These are phyloP conservation scores for Colletotrichum simmondsii DNA, from an alignment of 2,329 filamentous ascomycete genomes.

Conservation along the genomic window DNA sequence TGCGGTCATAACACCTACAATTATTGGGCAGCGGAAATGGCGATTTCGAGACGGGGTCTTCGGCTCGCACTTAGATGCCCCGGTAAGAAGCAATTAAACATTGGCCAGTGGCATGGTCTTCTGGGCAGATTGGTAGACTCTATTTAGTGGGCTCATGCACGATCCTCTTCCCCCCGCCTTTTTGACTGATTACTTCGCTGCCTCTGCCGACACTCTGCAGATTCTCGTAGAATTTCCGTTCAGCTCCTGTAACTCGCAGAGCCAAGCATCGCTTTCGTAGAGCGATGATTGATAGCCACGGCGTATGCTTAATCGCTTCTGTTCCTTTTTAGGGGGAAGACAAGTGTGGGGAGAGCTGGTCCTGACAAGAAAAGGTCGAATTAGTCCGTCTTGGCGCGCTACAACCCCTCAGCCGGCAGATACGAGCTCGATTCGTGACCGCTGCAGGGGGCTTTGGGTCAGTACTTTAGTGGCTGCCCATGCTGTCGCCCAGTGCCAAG, in stretches of 20 bases:
- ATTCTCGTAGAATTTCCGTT: background rate
- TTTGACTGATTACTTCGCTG: background rate
- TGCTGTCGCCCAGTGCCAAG: background rate
- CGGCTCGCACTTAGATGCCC: background rate
- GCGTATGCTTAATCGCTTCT: background rate
- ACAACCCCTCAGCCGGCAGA: constrained; percentile 18
- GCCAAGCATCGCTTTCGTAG: background rate
- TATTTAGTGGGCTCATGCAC: constrained; percentile 26
- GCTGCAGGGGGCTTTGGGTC: background rate
- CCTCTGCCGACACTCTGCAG: background rate
- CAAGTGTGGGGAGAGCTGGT: background rate
- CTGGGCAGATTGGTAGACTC: background rate
- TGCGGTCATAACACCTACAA: background rate
- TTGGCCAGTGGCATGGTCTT: background rate
- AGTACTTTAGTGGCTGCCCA: background rate
- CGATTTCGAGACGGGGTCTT: background rate
- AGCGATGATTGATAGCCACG: background rate
- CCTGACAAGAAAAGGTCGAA: constrained; percentile 21
- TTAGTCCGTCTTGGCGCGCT: constrained; percentile 30
- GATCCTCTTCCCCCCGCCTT: constrained; percentile 7
- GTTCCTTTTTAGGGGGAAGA: background rate
- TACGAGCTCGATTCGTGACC: constrained; percentile 5
- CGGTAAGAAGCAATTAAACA: background rate
- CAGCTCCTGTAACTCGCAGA: background rate
- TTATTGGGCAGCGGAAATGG: background rate